A percentile compares a stretch with the other conserved stretches of the same genome.
phyloP scores from a whole-genome alignment of 2,329 filamentous ascomycete genomes.

The Alternaria solani region DNA sequence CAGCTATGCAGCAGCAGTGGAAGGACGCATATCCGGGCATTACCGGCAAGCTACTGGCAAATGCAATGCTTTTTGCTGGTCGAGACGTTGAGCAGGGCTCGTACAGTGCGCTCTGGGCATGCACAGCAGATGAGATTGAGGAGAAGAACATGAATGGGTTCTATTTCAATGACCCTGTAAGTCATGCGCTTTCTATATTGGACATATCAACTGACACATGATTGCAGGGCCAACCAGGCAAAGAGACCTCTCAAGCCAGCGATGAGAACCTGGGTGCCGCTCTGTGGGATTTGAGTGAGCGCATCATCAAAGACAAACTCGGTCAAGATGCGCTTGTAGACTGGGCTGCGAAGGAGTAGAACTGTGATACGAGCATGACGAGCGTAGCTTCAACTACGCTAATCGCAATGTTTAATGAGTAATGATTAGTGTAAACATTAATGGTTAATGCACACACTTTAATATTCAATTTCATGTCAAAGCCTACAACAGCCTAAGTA shows the following conservation, averaged over 20 bases:
- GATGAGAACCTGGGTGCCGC: constrained; percentile 50
- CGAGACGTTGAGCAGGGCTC: constrained; percentile 55
- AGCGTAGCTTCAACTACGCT: background rate
- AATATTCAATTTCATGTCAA: background rate
- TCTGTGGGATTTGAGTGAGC: constrained; percentile 53
- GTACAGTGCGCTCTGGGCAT: constrained; percentile 53
- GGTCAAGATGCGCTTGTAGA: constrained; percentile 51
- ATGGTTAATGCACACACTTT: background rate
- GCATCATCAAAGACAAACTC: constrained; percentile 53
- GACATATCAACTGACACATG: background rate
- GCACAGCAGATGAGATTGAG: constrained; percentile 54
- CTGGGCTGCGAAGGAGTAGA: constrained; percentile 34
- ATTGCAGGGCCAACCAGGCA: constrained; percentile 40
- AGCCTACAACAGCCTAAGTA: background rate
- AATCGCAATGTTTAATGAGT: background rate
- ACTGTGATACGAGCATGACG: background rate
- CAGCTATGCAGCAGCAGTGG: constrained; percentile 57
- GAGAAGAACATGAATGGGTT: constrained; percentile 55
- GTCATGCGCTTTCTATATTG: background rate
- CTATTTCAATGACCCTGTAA: constrained; percentile 53
- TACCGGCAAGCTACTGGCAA: constrained; percentile 51
- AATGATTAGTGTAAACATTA: background rate
- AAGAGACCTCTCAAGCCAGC: constrained; percentile 52
- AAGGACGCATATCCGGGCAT: constrained; percentile 57
- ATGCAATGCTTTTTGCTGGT: constrained; percentile 46